phyloP scores from a whole-genome alignment of 176 grass and related monocot species.

The Avena insularis region DNA sequence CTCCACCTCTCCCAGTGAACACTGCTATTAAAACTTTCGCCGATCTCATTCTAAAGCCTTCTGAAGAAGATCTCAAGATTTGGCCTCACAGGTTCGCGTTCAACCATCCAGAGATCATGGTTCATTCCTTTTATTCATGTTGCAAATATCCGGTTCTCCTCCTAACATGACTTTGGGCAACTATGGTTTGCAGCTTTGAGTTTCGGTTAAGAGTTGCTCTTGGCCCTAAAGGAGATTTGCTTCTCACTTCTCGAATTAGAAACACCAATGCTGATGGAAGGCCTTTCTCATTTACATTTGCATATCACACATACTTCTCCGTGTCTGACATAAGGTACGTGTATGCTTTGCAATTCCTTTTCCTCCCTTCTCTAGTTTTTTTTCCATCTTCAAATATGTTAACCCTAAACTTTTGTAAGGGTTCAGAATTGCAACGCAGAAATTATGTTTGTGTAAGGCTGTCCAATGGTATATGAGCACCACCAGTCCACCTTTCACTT shows the following conservation, averaged over 20 bases:
- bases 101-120: slow-evolving; percentile 1
- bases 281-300: slow-evolving; percentile 84
- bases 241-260: slow-evolving; percentile 81
- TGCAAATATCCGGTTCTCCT: slow-evolving; percentile 15
- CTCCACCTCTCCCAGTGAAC: slow-evolving; percentile 70
- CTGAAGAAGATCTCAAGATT: slow-evolving; percentile 80
- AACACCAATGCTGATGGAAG: slow-evolving; percentile 83
- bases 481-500: not conserved
- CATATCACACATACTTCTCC: slow-evolving; percentile 83
- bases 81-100: slow-evolving; percentile 78
- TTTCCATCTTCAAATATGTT: not conserved
- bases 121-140: slow-evolving; percentile 21
- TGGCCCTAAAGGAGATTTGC: slow-evolving; percentile 71
- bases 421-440: not conserved
- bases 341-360: slow-evolving; percentile 22
- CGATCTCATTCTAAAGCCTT: slow-evolving; percentile 84
- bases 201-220: slow-evolving; percentile 86
- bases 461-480: slow-evolving; percentile 21
- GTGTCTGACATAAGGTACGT: slow-evolving; percentile 70
- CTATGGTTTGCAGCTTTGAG: slow-evolving; percentile 62
- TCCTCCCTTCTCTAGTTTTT: slow-evolving; percentile 23
- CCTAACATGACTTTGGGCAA: slow-evolving; percentile 17
- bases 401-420: slow-evolving; percentile 33
- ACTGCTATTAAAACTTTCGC: slow-evolving; percentile 68
- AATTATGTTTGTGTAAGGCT: slow-evolving; percentile 7